These are phyloP conservation scores for Penicillium coprophilum DNA, from an alignment of 495 filamentous ascomycete genomes.

Conservation along the genomic window DNA sequence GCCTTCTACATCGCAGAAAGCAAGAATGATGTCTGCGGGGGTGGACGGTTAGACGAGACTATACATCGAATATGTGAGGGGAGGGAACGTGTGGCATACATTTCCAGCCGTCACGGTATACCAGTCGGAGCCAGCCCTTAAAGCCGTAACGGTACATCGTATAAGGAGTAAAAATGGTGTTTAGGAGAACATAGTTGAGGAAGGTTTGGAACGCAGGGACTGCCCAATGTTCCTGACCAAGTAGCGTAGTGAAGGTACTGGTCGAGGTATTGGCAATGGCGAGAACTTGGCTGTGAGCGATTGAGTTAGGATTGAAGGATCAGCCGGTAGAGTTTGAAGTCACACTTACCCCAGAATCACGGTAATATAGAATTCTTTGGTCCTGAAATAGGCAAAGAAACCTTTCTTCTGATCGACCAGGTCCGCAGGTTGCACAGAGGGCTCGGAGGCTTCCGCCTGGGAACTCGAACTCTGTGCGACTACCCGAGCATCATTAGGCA, in stretches of 20 bases:
- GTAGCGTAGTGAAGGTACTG: constrained; percentile 81
- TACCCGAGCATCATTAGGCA: constrained; percentile 27
- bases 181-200: constrained; percentile 89
- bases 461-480: constrained; percentile 18
- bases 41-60: background rate
- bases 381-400: constrained; percentile 78
- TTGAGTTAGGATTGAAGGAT: background rate
- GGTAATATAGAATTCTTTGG: constrained; percentile 83
- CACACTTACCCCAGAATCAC: constrained; percentile 66
- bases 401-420: constrained; percentile 49
- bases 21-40: constrained; percentile 73
- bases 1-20: constrained; percentile 91
- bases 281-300: constrained; percentile 65
- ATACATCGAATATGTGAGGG: background rate
- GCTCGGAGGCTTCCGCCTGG: constrained; percentile 17
- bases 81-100: constrained; percentile 42
- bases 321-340: background rate
- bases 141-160: constrained; percentile 81
- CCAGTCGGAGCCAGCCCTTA: constrained; percentile 62
- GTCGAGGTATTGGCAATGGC: constrained; percentile 85
- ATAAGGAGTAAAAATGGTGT: constrained; percentile 75
- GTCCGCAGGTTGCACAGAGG: constrained; percentile 31
- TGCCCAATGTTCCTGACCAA: constrained; percentile 64
- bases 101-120: constrained; percentile 79
- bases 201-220: constrained; percentile 98